Evolutionary conservation across 2,329 filamentous ascomycete species (phyloP).

Genomic region (Mycosphaerella arachidis): DNA sequence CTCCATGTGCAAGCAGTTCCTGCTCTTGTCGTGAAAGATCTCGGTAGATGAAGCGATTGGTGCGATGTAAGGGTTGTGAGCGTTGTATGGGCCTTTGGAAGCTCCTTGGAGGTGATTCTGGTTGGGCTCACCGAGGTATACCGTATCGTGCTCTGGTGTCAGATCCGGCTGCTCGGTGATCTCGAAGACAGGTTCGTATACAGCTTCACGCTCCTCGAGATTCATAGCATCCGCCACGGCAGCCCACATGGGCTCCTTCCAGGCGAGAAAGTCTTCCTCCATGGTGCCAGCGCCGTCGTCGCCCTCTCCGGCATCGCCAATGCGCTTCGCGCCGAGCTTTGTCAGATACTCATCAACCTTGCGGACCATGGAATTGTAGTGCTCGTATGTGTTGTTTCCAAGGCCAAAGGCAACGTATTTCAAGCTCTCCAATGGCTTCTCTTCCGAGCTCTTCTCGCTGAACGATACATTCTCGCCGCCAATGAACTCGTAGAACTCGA

Average conservation of each 20-base stretch:
- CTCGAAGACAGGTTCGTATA: conserved; percentile 89
- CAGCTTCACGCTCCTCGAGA: conserved; percentile 88
- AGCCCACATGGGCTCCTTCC: conserved; percentile 99
- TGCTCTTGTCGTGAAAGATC: conserved; percentile 79
- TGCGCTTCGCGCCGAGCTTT: conserved; percentile 76
- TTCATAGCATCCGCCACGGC: conserved; percentile 77
- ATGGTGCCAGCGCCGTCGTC: conserved; percentile 98
- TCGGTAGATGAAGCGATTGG: conserved; percentile 88
- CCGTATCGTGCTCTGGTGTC: conserved; percentile 68
- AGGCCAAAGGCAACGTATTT: conserved; percentile 95
- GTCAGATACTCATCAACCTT: conserved; percentile 76
- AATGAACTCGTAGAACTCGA: conserved; percentile 98
- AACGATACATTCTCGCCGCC: conserved; percentile 76
- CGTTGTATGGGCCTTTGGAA: conserved; percentile 85
- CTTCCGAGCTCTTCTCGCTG: conserved; percentile 61
- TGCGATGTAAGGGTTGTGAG: conserved; percentile 82
- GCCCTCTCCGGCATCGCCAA: conserved; percentile 87
- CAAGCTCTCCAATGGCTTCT: conserved; percentile 72
- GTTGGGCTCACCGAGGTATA: conserved; percentile 86
- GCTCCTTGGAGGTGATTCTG: conserved; percentile 79
- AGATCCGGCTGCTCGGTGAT: conserved; percentile 66
- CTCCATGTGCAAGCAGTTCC: conserved; percentile 96
- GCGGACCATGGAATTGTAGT: conserved; percentile 98
- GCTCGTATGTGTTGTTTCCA: conserved; percentile 98
- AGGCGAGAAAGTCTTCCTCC: conserved; percentile 98